Evolutionary conservation across 768 basidiomycete species (phyloP).

Genomic region (Phylloporus sp.): DNA sequence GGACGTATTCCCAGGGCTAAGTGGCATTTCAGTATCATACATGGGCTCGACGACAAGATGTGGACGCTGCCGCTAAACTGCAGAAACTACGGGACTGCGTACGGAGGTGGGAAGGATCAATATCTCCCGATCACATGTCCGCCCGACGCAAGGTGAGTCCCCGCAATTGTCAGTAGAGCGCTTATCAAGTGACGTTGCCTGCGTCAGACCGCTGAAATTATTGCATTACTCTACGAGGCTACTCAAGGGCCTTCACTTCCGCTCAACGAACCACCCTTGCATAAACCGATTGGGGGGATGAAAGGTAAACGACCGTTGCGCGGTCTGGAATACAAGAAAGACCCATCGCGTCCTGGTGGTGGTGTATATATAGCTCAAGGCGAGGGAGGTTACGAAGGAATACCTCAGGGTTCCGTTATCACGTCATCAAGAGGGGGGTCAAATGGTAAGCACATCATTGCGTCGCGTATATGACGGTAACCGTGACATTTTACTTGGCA

Average conservation of each 20-base stretch:
- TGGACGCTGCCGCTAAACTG: constrained; percentile 68
- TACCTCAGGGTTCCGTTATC: constrained; percentile 57
- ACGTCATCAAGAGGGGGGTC: constrained; percentile 42
- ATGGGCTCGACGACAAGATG: constrained; percentile 80
- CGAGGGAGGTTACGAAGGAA: constrained; percentile 46
- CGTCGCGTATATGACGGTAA: constrained; percentile 6
- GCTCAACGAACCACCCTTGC: constrained; percentile 53
- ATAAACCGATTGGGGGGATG: constrained; percentile 79
- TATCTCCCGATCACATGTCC: constrained; percentile 93
- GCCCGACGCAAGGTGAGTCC: constrained; percentile 76
- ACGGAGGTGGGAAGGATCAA: constrained; percentile 79
- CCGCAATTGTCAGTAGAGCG: not conserved
- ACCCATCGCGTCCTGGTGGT: constrained; percentile 77
- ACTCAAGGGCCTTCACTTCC: constrained; percentile 70
- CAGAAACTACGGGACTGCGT: constrained; percentile 82
- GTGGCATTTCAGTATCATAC: constrained; percentile 73
- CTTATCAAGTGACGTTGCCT: not conserved
- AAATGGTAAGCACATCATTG: constrained; percentile 45
- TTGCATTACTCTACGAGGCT: constrained; percentile 86
- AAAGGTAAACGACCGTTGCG: constrained; percentile 50
- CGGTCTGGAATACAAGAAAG: constrained; percentile 70
- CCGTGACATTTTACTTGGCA: constrained; percentile 1
- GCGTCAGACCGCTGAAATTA: constrained; percentile 83
- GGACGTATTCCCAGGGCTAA: constrained; percentile 4
- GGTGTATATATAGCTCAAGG: constrained; percentile 75